Base-by-base conservation (phyloP, 1,284 basidiomycete genomes). In the Ustilago xerochloae region DNA sequence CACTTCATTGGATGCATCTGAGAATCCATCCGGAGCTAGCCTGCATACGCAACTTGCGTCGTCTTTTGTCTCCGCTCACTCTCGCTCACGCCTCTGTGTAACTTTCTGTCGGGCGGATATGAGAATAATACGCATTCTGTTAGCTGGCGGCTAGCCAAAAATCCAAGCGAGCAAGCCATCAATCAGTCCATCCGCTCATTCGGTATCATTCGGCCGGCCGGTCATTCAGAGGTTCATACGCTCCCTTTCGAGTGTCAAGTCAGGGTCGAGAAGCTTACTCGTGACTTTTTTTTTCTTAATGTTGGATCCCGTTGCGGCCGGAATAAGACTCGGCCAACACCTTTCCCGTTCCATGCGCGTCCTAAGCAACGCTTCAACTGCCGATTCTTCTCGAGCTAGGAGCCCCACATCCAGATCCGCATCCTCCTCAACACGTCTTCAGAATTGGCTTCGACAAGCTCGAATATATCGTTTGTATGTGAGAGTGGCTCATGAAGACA, bases 301-400 rank as follows among this genome's bases (percentile, higher is more conserved):
- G n/a, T 55, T 30, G 38, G 52, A 36, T 29, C 45, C 24, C 49
- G 36, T 65, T 65, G 63, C 63, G 63, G 63, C 63, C 63, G 63
- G 51, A 65, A 58, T 53, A 58, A 58, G 63, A 59, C 63, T 65
- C 63, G 62, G 55, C 33, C 43, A 30, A n/a, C 38, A 22, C 18
- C 45, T 49, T 57, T 35, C 32, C 35, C 39, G 39, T 47, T 48
- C 35, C n/a, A 36, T 48, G 28, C 43, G 48, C 39, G 50, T 43
- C 41, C 10, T 26, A 18, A 8, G n/a, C 20, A 43, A 18, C 28
- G 26, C 52, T 18, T 7, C 39, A 43, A 20, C n/a, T 43, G 41
- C 28, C 26, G 18, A 28, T n/a, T 30, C 28, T 47, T 30, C 28
- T 30, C 26, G 9, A 45, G 2, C 22, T 45, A 28, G 43, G 43